Base-by-base conservation (phyloP, 345 rosid genomes). In the Clarkia xantiana region DNA sequence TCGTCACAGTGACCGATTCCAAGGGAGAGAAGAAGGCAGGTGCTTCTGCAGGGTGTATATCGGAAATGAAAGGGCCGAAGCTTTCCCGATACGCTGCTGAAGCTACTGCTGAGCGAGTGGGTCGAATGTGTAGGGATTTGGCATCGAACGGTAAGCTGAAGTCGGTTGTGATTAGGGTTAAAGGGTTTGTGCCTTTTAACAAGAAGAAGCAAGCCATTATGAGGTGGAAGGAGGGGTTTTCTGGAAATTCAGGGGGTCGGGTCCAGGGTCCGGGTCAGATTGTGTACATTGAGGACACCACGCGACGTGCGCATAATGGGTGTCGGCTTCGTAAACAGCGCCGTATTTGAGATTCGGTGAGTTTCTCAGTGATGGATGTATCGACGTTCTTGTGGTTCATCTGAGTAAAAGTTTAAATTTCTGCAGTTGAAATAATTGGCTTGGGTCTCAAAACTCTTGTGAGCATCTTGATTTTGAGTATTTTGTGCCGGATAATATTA, bases 81-180 rank as follows among this genome's bases (percentile, higher is more conserved):
- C 49, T 72, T 42, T 63, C 93, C 1, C 71, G 73, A 11, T 86
- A 81, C 69, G 74, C 81, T 6, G 84, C 98, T 34, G 96, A 86
- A 65, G 96, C 98, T 20, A 78, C 89, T 10, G 88, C 98, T 8
- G 98, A 91, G 57, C 72, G 76, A 50, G 79, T 78, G 38, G 98
- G 98, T 38, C 67, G 86, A 15, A 19, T 58, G 57, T 78, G 77
- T 1, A 80, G 78, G 58, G 74, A 67, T 2, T 54, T 75, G 78
- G 98, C 93, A 29, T 29, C 7, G 9, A 29, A 29, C 8, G 36
- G 36, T 1, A 29, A 29, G 5, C 45, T 91, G 64, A 84, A 75
- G 44, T 79, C 89, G 2, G 80, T 91, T n/a, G 94, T 86, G 47
- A 57, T 84, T 47, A 91, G 71, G 57, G 96, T 91, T 48, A 81